Evolutionary conservation across 495 filamentous ascomycete genomes (phyloP).

Genomic region (Penicillium diatomitis): DNA sequence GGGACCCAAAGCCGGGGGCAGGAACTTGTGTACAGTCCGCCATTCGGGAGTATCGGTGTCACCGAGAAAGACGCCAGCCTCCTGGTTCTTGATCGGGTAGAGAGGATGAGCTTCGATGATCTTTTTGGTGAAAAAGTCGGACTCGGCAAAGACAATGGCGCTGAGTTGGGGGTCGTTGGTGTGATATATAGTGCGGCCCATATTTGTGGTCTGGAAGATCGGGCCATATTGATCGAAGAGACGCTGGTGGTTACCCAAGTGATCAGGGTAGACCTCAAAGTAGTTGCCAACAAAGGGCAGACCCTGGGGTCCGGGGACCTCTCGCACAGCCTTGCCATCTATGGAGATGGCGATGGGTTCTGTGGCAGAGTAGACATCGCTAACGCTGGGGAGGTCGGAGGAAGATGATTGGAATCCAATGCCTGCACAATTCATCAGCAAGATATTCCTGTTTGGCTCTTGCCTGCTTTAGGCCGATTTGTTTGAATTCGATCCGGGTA

Average conservation of each 20-base stretch:
- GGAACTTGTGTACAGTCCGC: constrained; percentile 42
- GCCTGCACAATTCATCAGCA: constrained; percentile 10
- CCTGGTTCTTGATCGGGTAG: constrained; percentile 27
- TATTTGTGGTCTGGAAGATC: constrained; percentile 44
- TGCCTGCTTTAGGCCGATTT: too few relatives aligned
- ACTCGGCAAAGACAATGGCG: constrained; percentile 32
- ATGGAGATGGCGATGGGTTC: constrained; percentile 22
- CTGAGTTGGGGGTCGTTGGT: constrained; percentile 41
- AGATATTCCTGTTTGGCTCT: too few relatives aligned
- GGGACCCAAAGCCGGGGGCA: constrained; percentile 42
- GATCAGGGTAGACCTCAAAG: constrained; percentile 48
- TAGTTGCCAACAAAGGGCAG: constrained; percentile 42
- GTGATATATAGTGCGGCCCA: constrained; percentile 39
- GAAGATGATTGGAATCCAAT: constrained; percentile 29
- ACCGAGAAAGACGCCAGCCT: constrained; percentile 40
- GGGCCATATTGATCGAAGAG: constrained; percentile 45
- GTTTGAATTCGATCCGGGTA: too few relatives aligned
- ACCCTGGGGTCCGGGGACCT: constrained; percentile 34
- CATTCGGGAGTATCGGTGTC: constrained; percentile 41
- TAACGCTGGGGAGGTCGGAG: constrained; percentile 10
- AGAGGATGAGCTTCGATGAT: constrained; percentile 43
- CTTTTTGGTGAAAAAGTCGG: constrained; percentile 42
- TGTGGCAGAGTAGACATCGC: constrained; percentile 19
- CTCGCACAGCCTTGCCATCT: constrained; percentile 33
- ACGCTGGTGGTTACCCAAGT: constrained; percentile 47